A percentile compares a stretch with the other conserved stretches of the same genome.
phyloP scores from a whole-genome alignment of 75 land plant species.

The Sequoiadendron giganteum region DNA sequence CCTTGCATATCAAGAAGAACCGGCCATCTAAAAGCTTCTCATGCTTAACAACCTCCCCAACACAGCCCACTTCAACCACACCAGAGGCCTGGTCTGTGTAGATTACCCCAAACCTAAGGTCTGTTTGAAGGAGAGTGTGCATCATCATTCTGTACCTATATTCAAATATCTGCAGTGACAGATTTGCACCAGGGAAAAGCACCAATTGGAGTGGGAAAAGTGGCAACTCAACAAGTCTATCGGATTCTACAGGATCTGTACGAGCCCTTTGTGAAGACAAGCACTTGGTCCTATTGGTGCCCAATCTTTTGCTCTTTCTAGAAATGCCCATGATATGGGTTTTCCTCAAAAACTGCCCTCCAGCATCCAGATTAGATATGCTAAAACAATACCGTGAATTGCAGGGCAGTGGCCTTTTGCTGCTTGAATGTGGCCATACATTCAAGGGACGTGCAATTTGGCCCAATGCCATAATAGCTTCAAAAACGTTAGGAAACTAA shows the following conservation, averaged over 20 bases:
- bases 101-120: slow-evolving; percentile 93
- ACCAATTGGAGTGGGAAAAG: slow-evolving; percentile 91
- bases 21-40: slow-evolving; percentile 94
- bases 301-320: background rate
- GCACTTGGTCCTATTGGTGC: background rate
- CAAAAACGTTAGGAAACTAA: background rate
- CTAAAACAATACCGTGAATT: background rate
- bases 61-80: slow-evolving; percentile 85
- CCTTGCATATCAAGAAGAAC: slow-evolving; percentile 96
- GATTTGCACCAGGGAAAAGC: slow-evolving; percentile 93
- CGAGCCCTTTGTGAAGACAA: slow-evolving; percentile 12
- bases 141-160: slow-evolving; percentile 98
- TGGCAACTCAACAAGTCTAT: slow-evolving; percentile 73
- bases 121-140: slow-evolving; percentile 97
- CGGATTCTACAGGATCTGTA: slow-evolving; percentile 13
- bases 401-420: background rate
- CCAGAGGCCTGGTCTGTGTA: slow-evolving; percentile 69
- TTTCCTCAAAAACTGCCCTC: background rate
- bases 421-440: slow-evolving; percentile 5
- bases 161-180: slow-evolving; percentile 98
- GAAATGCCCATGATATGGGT: background rate
- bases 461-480: slow-evolving; percentile 1
- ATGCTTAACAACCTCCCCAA: slow-evolving; percentile 95
- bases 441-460: slow-evolving; percentile 2
- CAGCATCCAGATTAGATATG: background rate